Evolutionary conservation across 495 filamentous ascomycete genomes (phyloP).

Genomic region (Lepraria neglecta): DNA sequence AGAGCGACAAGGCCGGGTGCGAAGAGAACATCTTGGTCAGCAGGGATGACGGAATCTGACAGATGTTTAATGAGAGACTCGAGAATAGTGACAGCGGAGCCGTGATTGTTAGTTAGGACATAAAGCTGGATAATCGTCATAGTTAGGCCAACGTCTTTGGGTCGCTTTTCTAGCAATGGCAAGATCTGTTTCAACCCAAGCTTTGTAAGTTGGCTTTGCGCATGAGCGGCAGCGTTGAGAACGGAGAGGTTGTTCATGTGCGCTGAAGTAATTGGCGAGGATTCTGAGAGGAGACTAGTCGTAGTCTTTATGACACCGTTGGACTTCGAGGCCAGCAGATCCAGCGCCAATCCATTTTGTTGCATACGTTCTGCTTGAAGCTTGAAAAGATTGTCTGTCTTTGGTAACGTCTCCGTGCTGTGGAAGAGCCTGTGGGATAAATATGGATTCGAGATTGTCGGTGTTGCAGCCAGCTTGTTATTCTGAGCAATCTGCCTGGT

Average conservation of each 20-base stretch:
- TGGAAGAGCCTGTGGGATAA: conserved; percentile 63
- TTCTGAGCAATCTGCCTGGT: conserved; percentile 72
- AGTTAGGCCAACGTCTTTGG: conserved; percentile 75
- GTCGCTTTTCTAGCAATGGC: conserved; percentile 66
- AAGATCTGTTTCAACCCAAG: conserved; percentile 67
- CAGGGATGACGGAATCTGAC: conserved; percentile 46
- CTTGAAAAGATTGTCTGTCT: conserved; percentile 67
- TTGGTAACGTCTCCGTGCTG: conserved; percentile 48
- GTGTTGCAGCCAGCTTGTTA: conserved; percentile 60
- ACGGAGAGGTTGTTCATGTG: conserved; percentile 61
- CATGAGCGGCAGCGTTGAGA: conserved; percentile 72
- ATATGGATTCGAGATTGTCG: conserved; percentile 64
- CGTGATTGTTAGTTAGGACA: conserved; percentile 64
- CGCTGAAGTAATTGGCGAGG: conserved; percentile 50
- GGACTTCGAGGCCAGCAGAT: conserved; percentile 75
- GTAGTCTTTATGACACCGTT: conserved; percentile 64
- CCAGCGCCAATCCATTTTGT: conserved; percentile 63
- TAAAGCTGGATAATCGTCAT: conserved; percentile 83
- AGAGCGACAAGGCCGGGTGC: conserved; percentile 83
- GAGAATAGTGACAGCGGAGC: conserved; percentile 66
- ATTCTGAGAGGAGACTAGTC: conserved; percentile 47
- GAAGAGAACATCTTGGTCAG: conserved; percentile 65
- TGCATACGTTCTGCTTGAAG: conserved; percentile 64
- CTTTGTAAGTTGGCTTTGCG: conserved; percentile 56
- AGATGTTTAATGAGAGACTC: conserved; percentile 67